Percentiles rank a stretch among this genome's conserved stretches.
Conservation (phyloP, 1,139 yeast genomes). For the Geotrichum phurueaensis region DNA sequence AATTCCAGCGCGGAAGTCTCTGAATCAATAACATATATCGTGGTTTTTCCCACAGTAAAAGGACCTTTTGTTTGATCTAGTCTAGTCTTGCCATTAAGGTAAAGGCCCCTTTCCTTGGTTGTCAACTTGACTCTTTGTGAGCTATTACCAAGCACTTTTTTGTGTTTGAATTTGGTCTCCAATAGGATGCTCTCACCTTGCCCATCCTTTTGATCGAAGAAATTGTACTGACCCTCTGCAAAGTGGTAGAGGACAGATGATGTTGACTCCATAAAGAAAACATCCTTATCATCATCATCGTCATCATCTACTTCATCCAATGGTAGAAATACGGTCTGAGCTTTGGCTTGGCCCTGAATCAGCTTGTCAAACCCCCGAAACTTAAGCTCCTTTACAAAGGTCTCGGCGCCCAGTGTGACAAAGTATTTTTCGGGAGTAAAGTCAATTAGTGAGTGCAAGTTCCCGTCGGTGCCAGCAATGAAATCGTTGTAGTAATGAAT, state of each 20-base stretch:
- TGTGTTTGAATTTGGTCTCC: constrained; percentile 15
- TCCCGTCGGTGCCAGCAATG: constrained; percentile 17
- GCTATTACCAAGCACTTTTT: constrained; percentile 32
- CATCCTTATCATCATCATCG: background rate
- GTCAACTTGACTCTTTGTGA: background rate
- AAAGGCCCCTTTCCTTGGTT: constrained; percentile 20
- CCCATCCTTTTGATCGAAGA: constrained; percentile 36
- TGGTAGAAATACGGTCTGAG: constrained; percentile 58
- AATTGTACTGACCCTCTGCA: constrained; percentile 44
- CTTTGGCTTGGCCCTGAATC: constrained; percentile 44
- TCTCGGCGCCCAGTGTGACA: constrained; percentile 60
- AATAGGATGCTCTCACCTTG: constrained; percentile 23
- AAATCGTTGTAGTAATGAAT: constrained; percentile 50
- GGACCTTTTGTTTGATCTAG: constrained; percentile 41
- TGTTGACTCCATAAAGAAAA: constrained; percentile 26
- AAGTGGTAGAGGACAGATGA: constrained; percentile 62
- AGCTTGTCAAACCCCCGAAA: constrained; percentile 53
- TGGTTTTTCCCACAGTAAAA: constrained; percentile 48
- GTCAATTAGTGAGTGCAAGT: constrained; percentile 25
- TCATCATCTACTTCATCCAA: constrained; percentile 24
- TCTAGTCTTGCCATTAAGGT: constrained; percentile 44
- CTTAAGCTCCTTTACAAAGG: constrained; percentile 63
- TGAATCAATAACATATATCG: constrained; percentile 49
- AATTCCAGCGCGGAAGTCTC: constrained; percentile 48
- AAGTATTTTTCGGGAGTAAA: constrained; percentile 71